A percentile compares a stretch with the other conserved stretches of the same genome.
Evolutionary conservation across 345 rosid species (phyloP).

Genomic region (Populus deltoides): DNA sequence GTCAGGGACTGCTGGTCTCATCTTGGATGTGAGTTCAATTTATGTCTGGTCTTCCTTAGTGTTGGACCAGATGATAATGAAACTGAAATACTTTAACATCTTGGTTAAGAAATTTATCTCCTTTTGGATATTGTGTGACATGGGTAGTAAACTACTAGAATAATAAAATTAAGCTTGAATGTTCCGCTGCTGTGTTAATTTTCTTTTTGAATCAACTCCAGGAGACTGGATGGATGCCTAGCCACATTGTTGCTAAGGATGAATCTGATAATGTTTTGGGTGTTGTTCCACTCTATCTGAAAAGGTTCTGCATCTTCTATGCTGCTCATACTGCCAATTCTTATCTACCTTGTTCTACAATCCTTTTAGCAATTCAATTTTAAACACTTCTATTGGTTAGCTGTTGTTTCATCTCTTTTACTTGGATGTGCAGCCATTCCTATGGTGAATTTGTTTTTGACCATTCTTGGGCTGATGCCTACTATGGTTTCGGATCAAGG

Average conservation of each 20-base stretch:
- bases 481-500: slow-evolving; percentile 73
- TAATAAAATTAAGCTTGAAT: neutral
- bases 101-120: neutral
- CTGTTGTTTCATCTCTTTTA: slow-evolving; percentile 25
- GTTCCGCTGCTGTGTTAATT: slow-evolving; percentile 6
- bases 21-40: neutral
- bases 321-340: slow-evolving; percentile 14
- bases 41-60: neutral
- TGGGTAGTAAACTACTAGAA: neutral
- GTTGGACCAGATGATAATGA: neutral
- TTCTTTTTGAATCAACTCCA: slow-evolving; percentile 29
- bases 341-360: slow-evolving; percentile 6
- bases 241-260: slow-evolving; percentile 82
- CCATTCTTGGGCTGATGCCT: slow-evolving; percentile 96
- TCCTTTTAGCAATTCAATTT: slow-evolving; percentile 7
- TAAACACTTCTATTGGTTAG: neutral
- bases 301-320: slow-evolving; percentile 55
- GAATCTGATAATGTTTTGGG: slow-evolving; percentile 62
- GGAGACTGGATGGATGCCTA: slow-evolving; percentile 93
- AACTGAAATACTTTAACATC: neutral
- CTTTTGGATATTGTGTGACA: neutral
- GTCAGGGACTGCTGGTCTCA: neutral
- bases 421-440: slow-evolving; percentile 66
- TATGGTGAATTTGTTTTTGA: slow-evolving; percentile 96
- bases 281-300: slow-evolving; percentile 90